Evolutionary conservation across 345 rosid species (phyloP).

Genomic region (Balakata baccata): DNA sequence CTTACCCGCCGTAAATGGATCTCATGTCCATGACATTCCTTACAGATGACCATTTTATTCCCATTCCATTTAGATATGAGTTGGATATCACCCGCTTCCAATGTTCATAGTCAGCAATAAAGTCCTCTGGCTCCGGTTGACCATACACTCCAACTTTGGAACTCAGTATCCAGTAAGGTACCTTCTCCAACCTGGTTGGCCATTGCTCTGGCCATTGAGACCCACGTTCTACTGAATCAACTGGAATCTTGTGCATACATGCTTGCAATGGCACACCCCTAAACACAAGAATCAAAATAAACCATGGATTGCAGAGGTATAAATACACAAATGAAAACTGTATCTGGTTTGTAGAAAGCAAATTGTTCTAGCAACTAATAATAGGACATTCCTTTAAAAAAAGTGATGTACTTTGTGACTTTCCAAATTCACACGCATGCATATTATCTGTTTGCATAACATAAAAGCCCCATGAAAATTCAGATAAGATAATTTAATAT

Average conservation of each 20-base stretch:
- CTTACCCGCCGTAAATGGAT: conserved; percentile 93
- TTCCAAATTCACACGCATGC: conserved; percentile 3
- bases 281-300: conserved; percentile 19
- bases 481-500: neutral
- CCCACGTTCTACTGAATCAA: conserved; percentile 59
- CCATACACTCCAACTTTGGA: conserved; percentile 91
- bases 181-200: conserved; percentile 77
- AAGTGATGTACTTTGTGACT: neutral
- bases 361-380: neutral
- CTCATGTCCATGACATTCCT: conserved; percentile 98
- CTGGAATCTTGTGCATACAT: conserved; percentile 83
- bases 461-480: neutral
- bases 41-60: conserved; percentile 78
- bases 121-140: conserved; percentile 86
- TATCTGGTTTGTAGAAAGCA: neutral
- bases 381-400: neutral
- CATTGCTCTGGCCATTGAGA: conserved; percentile 93
- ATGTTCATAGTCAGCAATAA: conserved; percentile 64
- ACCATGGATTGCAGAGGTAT: neutral
- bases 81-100: conserved; percentile 89
- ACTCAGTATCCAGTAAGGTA: conserved; percentile 83
- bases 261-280: conserved; percentile 90
- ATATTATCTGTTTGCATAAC: neutral
- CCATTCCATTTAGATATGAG: conserved; percentile 76
- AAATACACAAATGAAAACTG: neutral